A percentile compares a stretch with the other conserved stretches of the same genome.
Evolutionary conservation across 129 eudicot species (phyloP).

Genomic region (Artemisia tridentata): DNA sequence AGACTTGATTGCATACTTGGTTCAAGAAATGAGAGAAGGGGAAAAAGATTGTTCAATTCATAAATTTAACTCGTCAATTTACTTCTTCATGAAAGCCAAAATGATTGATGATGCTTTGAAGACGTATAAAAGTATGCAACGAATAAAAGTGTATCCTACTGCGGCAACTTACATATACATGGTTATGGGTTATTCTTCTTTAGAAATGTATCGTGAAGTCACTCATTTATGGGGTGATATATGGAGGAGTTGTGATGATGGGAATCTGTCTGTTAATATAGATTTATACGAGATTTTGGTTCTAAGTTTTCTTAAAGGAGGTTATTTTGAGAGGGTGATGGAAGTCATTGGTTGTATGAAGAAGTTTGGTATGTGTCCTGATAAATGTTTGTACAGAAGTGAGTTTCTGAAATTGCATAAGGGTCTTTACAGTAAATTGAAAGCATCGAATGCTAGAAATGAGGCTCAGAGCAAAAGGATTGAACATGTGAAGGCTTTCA

Average conservation of each 20-base stretch:
- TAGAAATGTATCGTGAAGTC: conserved; percentile 75
- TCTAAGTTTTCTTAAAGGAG: conserved; percentile 68
- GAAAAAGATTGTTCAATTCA: conserved; percentile 30
- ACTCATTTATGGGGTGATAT: conserved; percentile 92
- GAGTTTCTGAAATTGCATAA: conserved; percentile 70
- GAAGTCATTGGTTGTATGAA: conserved; percentile 67
- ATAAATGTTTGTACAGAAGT: conserved; percentile 60
- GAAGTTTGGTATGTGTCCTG: conserved; percentile 53
- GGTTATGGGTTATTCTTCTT: conserved; percentile 60
- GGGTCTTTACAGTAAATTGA: conserved; percentile 61
- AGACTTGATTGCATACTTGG: conserved; percentile 42
- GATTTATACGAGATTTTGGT: conserved; percentile 72
- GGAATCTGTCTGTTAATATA: conserved; percentile 33
- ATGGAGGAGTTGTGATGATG: conserved; percentile 47
- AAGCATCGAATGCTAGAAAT: conserved; percentile 46
- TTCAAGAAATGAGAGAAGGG: conserved; percentile 43
- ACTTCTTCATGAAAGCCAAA: conserved; percentile 83
- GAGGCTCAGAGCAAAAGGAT: conserved; percentile 72
- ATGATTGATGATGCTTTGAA: conserved; percentile 76
- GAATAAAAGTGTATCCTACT: conserved; percentile 55
- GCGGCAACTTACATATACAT: conserved; percentile 52
- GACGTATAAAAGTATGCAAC: conserved; percentile 75
- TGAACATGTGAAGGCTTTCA: conserved; percentile 68
- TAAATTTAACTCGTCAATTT: conserved; percentile 71
- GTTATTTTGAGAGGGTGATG: conserved; percentile 94